Percentiles rank a stretch among this genome's conserved stretches.
Evolutionary conservation across 2,329 filamentous ascomycete genomes (phyloP).

Genomic region (Cladophialophora chaetospira): DNA sequence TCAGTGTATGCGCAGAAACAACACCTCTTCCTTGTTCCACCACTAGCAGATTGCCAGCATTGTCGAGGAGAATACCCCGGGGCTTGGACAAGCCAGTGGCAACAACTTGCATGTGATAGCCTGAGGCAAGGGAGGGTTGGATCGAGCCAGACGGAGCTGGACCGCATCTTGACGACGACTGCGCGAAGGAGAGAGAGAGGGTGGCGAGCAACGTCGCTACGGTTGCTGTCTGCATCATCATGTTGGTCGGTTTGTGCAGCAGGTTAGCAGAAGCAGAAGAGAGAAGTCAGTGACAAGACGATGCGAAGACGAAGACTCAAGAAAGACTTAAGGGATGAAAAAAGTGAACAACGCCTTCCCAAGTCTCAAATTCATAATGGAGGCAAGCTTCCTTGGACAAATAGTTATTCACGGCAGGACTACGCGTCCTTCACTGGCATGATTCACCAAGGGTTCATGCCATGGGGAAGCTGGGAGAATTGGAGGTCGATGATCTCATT

Average conservation of each 20-base stretch:
- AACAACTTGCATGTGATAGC: slow-evolving; percentile 45
- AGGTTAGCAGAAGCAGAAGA: no score
- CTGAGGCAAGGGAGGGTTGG: slow-evolving; percentile 32
- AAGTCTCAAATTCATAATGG: not conserved
- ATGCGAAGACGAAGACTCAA: not conserved
- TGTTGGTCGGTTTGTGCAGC: not conserved
- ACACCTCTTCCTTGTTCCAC: slow-evolving; percentile 45
- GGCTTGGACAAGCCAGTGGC: slow-evolving; percentile 49
- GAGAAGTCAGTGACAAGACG: not conserved
- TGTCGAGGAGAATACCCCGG: slow-evolving; percentile 52
- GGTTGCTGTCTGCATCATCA: not conserved
- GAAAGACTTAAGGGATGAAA: not conserved
- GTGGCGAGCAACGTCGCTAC: not conserved
- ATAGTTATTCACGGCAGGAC: no score
- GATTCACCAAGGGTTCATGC: no score
- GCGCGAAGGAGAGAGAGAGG: slow-evolving; percentile 9
- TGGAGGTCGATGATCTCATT: not conserved
- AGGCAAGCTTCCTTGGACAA: not conserved
- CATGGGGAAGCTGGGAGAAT: no score
- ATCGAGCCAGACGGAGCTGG: slow-evolving; percentile 31
- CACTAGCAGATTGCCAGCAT: slow-evolving; percentile 51
- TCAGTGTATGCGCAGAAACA: slow-evolving; percentile 43
- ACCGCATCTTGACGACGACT: slow-evolving; percentile 29
- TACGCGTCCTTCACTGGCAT: no score
- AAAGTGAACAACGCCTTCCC: not conserved